These are phyloP conservation scores for Trichoderma sp. DNA, from an alignment of 2,329 filamentous ascomycete species.

Conservation along the genomic window DNA sequence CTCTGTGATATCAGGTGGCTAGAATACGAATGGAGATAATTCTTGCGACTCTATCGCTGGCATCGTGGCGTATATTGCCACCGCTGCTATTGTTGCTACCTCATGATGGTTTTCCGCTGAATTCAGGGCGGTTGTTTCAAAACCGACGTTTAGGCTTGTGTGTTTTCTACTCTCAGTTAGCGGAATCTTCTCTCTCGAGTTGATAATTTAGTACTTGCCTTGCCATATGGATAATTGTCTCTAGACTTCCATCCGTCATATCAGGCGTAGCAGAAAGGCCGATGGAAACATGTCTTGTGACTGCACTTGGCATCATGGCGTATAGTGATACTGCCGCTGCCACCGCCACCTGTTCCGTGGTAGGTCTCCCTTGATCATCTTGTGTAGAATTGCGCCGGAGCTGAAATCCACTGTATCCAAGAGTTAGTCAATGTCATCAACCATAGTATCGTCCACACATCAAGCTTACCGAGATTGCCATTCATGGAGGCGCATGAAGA, in stretches of 20 bases:
- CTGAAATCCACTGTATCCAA: too few relatives aligned
- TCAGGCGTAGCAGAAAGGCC: conserved; percentile 62
- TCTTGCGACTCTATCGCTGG: conserved; percentile 34
- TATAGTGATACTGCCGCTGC: conserved; percentile 15
- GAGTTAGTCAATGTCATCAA: too few relatives aligned
- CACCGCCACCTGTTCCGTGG: not conserved
- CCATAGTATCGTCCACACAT: too few relatives aligned
- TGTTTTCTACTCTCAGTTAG: too few relatives aligned
- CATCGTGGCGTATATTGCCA: conserved; percentile 33
- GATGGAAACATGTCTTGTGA: conserved; percentile 33
- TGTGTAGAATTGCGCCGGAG: too few relatives aligned
- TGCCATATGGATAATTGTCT: too few relatives aligned
- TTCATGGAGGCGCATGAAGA: conserved; percentile 94
- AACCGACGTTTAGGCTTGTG: too few relatives aligned
- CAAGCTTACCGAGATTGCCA: conserved; percentile 64
- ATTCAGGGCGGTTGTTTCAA: too few relatives aligned
- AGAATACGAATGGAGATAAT: conserved; percentile 44
- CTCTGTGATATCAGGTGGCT: conserved; percentile 60
- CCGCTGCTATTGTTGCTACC: conserved; percentile 15
- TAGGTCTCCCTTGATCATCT: too few relatives aligned
- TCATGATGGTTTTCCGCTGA: too few relatives aligned
- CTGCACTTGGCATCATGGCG: conserved; percentile 36
- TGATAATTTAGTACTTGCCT: too few relatives aligned
- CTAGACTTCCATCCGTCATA: conserved; percentile 50
- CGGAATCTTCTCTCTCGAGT: too few relatives aligned